Evolutionary conservation across 257 asterid species (phyloP), one percentile per base, ranked within the genome.

Genomic region (Solanum clarkiae): DNA sequence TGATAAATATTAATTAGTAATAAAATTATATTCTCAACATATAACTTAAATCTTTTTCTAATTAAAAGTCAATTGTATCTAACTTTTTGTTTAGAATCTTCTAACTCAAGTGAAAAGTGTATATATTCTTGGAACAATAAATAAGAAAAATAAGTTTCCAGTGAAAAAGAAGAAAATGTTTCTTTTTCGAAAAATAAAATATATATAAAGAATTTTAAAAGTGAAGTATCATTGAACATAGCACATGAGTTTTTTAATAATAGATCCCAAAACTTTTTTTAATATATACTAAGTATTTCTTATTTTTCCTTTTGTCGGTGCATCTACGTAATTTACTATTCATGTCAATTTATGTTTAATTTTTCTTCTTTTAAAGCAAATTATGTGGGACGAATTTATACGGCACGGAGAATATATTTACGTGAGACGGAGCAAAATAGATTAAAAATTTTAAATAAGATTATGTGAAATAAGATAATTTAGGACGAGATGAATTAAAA

Each of bases 401-500:
- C 8, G 6, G 4, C 4, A 3, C 2, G 18, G 14, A 10, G 15
- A 36, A 36, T 5, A 36, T 36, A 36, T 4, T 36, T 36, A 32
- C 1, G 8, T 16, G 5, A 0, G 16, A 3, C 1, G 17, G 4
- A 9, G 53, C 53, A 12, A 47, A 47, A 47, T 10, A 47, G 3
- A 9, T 47, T 10, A 10, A 47, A 47, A 47, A 47, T 47, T 1
- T 3, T 0, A 47, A 47, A 47, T 47, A 9, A 47, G 2, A 9
- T 47, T 9, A 47, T 10, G 13, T 9, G 53, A 9, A 3, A 3
- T 9, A 0, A 8, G 4, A 1, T 0, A 10, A 7, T 11, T 0
- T 2, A 9, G 53, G 53, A 10, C 13, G 10, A 1, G 4, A 14
- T 9, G 13, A 9, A 9, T 47, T 47, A 47, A 47, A 47, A 9